phyloP scores from a whole-genome alignment of 805 yeast genomes.

The Cyberlindnera bimundalis region DNA sequence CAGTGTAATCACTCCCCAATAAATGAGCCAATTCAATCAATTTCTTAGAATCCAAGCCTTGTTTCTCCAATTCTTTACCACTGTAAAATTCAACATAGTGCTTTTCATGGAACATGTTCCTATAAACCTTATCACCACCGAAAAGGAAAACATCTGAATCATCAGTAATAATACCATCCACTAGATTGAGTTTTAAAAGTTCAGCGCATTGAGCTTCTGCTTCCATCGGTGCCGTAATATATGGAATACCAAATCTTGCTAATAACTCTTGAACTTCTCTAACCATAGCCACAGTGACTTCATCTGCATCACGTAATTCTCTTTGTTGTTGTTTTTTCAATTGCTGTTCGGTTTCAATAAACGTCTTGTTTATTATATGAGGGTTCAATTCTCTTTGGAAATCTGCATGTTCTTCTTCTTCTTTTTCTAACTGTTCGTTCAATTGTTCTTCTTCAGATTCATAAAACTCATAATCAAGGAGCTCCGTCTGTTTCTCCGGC shows the following conservation, averaged over 20 bases:
- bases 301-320: conserved; percentile 85
- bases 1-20: conserved; percentile 93
- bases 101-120: conserved; percentile 92
- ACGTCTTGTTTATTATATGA: conserved; percentile 10
- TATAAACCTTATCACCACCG: conserved; percentile 81
- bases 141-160: conserved; percentile 95
- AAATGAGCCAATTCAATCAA: conserved; percentile 80
- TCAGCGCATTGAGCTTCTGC: conserved; percentile 99
- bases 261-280: conserved; percentile 86
- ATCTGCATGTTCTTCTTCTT: conserved; percentile 66
- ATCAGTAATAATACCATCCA: conserved; percentile 95
- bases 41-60: conserved; percentile 61
- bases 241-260: conserved; percentile 89
- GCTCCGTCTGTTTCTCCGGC: too few relatives aligned
- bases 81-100: conserved; percentile 86
- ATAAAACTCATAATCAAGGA: conserved; percentile 60
- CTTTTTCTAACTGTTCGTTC: conserved; percentile 58
- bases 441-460: conserved; percentile 76
- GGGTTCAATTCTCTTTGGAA: conserved; percentile 47
- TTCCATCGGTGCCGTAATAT: conserved; percentile 95
- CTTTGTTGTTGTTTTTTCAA: conserved; percentile 61
- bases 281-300: conserved; percentile 82
- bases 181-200: conserved; percentile 60
- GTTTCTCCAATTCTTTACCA: conserved; percentile 52
- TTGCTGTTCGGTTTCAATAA: conserved; percentile 38